Base-by-base conservation (phyloP, 169 alveolate genomes). In the Theileria equi region DNA sequence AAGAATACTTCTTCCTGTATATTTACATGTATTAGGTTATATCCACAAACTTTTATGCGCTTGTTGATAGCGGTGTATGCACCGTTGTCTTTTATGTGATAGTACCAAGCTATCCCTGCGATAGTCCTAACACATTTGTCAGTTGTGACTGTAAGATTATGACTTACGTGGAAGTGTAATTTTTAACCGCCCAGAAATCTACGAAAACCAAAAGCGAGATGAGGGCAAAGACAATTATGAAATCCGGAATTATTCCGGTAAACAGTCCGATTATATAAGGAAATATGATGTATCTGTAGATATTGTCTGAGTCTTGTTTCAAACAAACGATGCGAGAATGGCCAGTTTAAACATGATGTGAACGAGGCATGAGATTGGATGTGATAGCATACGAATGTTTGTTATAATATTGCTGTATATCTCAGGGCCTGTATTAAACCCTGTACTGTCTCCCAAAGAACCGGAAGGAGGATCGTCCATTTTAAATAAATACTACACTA, bases 101-200 rank as follows among this genome's bases (percentile, higher is more conserved):
- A 61, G 68, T 62, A 72, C 76, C 77, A 49, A 34, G 62, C n/a
- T 36, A 70, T 44, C 4, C 64, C 70, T n/a, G 68, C 73, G 6
- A 70, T 62, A 17, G 16, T 41, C 13, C 81, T 70, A 32, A n/a
- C 23, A 55, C 10, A 25, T 48, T 29, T 1, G 25, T 11, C 8
- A 5, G 7, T 59, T 19, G 21, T 5, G 25, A 11, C 25, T 7
- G 53, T 7, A 10, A 25, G 1, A 0, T 6, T 11, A 7, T 10
- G 38, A 2, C 69, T 0, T 10, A 66, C 79, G 40, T 50, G 13
- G 79, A 13, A 2, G 79, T 31, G 57, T 45, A 53, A 44, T 66
- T 55, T 49, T 66, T 66, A 43, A 66, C 79, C 34, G 43, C 58
- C 79, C 65, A 66, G 32, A 41, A 50, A 59, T 66, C 79, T 0